Evolutionary conservation across 345 rosid genomes (phyloP).

Genomic region (Rhodomyrtus tomentosa): DNA sequence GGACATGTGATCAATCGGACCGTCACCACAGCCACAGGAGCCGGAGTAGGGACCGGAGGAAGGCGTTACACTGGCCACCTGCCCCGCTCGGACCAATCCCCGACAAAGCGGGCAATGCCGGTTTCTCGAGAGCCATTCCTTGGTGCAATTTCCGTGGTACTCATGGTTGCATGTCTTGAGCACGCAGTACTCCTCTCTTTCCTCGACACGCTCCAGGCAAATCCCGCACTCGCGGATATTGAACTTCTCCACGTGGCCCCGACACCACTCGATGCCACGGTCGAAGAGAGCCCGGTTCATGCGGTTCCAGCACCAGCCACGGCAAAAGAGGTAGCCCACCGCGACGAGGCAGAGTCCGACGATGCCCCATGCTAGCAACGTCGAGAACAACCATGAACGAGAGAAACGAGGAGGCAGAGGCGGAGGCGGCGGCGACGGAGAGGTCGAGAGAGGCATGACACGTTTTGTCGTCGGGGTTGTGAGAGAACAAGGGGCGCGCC

Average conservation of each 20-base stretch:
- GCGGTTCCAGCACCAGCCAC: not conserved
- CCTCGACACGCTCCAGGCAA: not conserved
- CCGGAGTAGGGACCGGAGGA: not conserved
- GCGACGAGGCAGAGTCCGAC: not conserved
- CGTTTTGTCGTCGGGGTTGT: not conserved
- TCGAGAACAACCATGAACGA: too few species aligned
- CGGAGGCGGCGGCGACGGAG: not conserved
- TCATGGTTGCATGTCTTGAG: not conserved
- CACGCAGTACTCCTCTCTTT: not conserved
- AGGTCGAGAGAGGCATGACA: not conserved
- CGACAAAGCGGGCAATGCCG: not conserved
- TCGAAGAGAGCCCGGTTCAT: not conserved
- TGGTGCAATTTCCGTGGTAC: not conserved
- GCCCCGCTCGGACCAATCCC: not conserved
- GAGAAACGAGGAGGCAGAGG: not conserved
- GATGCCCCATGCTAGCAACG: not conserved
- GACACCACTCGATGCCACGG: not conserved
- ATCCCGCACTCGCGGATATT: not conserved
- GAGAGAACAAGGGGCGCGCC: not conserved
- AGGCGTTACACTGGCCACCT: not conserved
- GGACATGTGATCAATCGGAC: not conserved
- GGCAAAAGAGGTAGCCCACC: not conserved
- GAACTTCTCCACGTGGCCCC: not conserved
- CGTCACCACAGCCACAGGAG: not conserved
- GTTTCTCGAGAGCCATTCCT: not conserved